These are phyloP conservation scores for Stromatinia cepivora DNA, from an alignment of 2,329 filamentous ascomycete species.

Conservation along the genomic window DNA sequence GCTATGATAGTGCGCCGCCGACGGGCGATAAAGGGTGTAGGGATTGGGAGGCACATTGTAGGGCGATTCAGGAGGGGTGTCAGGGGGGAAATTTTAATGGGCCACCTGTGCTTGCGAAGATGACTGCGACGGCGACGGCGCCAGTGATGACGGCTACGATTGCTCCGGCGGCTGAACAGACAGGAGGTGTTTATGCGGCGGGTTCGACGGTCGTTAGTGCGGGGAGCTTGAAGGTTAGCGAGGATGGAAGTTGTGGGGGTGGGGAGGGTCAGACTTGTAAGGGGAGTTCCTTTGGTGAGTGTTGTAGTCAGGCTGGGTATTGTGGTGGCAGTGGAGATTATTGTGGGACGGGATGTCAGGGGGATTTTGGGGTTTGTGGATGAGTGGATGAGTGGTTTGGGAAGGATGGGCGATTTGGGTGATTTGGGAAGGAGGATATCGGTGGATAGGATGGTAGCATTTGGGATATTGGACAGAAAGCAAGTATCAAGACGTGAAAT, in stretches of 20 bases:
- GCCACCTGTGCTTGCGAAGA: constrained; percentile 41
- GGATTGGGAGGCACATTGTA: constrained; percentile 64
- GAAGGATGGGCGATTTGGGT: background rate
- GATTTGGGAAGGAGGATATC: too few species aligned
- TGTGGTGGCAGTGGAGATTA: constrained; percentile 4
- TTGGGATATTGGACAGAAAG: background rate
- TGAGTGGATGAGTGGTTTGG: background rate
- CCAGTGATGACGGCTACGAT: background rate
- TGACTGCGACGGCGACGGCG: too few species aligned
- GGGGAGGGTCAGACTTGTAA: constrained; percentile 9
- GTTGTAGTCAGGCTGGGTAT: constrained; percentile 15
- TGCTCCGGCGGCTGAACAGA: background rate
- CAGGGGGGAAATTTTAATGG: constrained; percentile 47
- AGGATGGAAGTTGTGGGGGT: constrained; percentile 20
- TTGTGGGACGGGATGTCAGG: constrained; percentile 14
- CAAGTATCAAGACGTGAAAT: background rate
- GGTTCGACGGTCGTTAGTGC: background rate
- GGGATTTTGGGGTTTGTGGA: constrained; percentile 12
- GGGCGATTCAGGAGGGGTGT: constrained; percentile 48
- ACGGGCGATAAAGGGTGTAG: constrained; percentile 61
- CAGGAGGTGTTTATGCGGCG: background rate
- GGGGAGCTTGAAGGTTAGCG: background rate
- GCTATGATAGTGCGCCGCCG: constrained; percentile 59
- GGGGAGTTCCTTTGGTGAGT: constrained; percentile 18
- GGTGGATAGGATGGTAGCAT: background rate